Conservation (phyloP, 2,329 filamentous ascomycete genomes). For the Colletotrichum magnum region DNA sequence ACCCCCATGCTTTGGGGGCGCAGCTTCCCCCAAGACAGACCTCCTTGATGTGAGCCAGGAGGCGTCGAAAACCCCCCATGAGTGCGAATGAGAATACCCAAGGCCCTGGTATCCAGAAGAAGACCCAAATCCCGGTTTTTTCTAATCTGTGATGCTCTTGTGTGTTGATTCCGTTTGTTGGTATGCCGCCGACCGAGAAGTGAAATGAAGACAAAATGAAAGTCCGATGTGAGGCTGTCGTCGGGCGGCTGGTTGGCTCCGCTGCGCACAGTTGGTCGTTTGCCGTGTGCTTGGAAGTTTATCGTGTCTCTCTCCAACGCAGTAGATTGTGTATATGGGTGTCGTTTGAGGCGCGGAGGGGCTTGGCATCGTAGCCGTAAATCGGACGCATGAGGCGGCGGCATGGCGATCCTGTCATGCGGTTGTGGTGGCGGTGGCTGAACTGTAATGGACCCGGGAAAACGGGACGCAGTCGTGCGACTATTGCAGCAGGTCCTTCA, state of each 20-base stretch:
- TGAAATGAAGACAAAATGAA: slow-evolving; percentile 3
- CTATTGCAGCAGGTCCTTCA: slow-evolving; percentile 66
- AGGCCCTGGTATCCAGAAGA: slow-evolving; percentile 1
- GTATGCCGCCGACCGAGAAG: slow-evolving; percentile 2
- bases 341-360: neutral
- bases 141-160: slow-evolving; percentile 7
- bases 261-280: neutral
- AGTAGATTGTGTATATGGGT: slow-evolving; percentile 18
- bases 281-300: neutral
- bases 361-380: neutral
- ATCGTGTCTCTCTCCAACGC: neutral
- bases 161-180: neutral
- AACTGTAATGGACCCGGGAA: neutral
- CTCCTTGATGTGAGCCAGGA: no score
- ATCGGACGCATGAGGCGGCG: neutral
- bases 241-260: neutral
- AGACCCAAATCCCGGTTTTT: neutral
- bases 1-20: neutral
- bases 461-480: neutral
- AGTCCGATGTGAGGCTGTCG: neutral
- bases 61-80: neutral
- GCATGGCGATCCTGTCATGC: neutral
- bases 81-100: slow-evolving; percentile 5
- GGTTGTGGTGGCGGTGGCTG: neutral
- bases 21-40: no score